Percentiles rank a stretch among this genome's conserved stretches.
These are phyloP conservation scores for Onygena corvina DNA, from an alignment of 2,329 filamentous ascomycete genomes.

Conservation along the genomic window DNA sequence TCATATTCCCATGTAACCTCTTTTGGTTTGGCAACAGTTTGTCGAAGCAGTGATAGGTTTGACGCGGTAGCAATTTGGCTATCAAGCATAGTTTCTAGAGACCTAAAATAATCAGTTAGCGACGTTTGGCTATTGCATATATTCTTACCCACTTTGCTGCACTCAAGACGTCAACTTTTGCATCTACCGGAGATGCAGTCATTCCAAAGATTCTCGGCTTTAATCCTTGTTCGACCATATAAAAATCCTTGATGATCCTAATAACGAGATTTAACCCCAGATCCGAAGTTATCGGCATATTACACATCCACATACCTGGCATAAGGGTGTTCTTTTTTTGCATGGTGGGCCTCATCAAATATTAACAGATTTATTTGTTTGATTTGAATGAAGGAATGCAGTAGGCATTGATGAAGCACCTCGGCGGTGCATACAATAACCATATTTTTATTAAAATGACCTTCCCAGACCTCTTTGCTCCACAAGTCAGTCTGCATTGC, in stretches of 20 bases:
- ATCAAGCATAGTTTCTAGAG: constrained; percentile 66
- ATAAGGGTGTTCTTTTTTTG: constrained; percentile 88
- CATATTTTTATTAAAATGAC: constrained; percentile 54
- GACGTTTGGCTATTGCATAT: not conserved
- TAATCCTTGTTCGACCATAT: constrained; percentile 41
- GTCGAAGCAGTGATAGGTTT: constrained; percentile 47
- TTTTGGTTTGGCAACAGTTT: constrained; percentile 47
- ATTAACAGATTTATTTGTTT: constrained; percentile 75
- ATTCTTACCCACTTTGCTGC: constrained; percentile 43
- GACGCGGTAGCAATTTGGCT: constrained; percentile 70
- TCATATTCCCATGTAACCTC: constrained; percentile 50
- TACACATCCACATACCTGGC: constrained; percentile 43
- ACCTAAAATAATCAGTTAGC: constrained; percentile 25
- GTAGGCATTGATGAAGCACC: constrained; percentile 65
- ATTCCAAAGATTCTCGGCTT: constrained; percentile 81
- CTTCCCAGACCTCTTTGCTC: constrained; percentile 48
- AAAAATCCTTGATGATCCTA: constrained; percentile 77
- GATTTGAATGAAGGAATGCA: constrained; percentile 69
- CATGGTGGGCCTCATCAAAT: constrained; percentile 93
- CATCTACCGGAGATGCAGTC: constrained; percentile 91
- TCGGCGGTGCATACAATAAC: constrained; percentile 88
- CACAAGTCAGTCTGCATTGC: constrained; percentile 51
- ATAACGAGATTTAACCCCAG: not conserved
- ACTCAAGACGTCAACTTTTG: constrained; percentile 57
- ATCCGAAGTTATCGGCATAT: not conserved